Evolutionary conservation across 2,329 filamentous ascomycete species (phyloP), one percentile per base, ranked within the genome.

Genomic region (Talaromyces sp.): DNA sequence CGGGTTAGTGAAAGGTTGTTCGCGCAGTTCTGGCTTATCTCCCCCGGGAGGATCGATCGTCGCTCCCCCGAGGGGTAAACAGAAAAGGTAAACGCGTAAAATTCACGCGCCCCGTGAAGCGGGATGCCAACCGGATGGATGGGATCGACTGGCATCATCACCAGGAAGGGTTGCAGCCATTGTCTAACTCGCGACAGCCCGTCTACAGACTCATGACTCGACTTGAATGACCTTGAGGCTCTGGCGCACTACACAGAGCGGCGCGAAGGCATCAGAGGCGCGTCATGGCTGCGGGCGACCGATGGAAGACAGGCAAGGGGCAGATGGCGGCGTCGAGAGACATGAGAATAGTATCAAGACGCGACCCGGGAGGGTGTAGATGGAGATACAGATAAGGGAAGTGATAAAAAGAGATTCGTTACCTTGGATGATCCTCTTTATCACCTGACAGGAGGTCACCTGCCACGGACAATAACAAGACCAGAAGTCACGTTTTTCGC

Each of bases 401-500:
- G 46, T 49, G 62, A 63, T 54, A 54, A 58, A n/a, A 56, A 55
- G 29, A 41, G 47, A 33, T 42, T 64, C 51, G 65, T 70, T 67
- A 67, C 68, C 68, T 71, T 68, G 66, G 68, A 72, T 70, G 64
- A 65, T 62, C 63, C 62, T 69, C 54, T 70, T 63, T 74, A 74
- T 74, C 72, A 74, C 71, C 71, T 74, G 72, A 74, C 72, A 70
- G 62, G 61, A 74, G 71, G 72, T 74, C 71, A 74, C 71, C 70
- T 73, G 70, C 69, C 66, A 65, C 65, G 65, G 68, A 68, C 65
- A 67, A 70, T 66, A 73, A 70, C 65, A 72, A 67, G 63, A 61
- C 46, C 54, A 51, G 55, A 64, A 57, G 63, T 62, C 62, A 63
- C 60, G 60, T 64, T 62, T 61, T 62, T 61, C 52, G 60, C 57